Percentiles rank a stretch among this genome's conserved stretches.
These are phyloP conservation scores for Mortierella alpina DNA, from an alignment of 192 early-diverging fungal genomes.

Conservation along the genomic window DNA sequence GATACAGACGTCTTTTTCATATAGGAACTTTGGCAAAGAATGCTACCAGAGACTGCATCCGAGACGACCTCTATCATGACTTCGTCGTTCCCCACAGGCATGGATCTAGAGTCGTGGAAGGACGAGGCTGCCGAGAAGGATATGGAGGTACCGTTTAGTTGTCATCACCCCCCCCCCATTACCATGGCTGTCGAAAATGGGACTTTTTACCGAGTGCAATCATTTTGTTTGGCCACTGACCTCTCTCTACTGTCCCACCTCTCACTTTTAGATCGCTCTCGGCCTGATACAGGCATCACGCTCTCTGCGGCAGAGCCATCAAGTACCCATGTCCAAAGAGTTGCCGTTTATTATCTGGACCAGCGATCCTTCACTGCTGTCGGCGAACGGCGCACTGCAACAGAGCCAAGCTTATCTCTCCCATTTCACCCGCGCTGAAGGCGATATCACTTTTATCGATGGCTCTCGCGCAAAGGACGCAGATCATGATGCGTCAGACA, in stretches of 20 bases:
- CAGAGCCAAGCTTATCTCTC: slow-evolving; percentile 20
- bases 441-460: slow-evolving; percentile 20
- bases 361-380: slow-evolving; percentile 37
- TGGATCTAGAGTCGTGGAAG: slow-evolving; percentile 38
- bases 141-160: slow-evolving; percentile 54
- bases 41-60: slow-evolving; percentile 7
- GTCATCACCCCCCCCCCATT: neutral
- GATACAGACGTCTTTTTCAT: neutral
- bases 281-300: slow-evolving; percentile 63
- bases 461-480: slow-evolving; percentile 6
- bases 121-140: slow-evolving; percentile 58
- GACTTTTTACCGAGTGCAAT: neutral
- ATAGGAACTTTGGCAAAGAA: slow-evolving; percentile 70
- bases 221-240: neutral
- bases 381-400: slow-evolving; percentile 25
- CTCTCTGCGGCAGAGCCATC: slow-evolving; percentile 64
- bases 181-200: neutral
- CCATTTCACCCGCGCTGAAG: slow-evolving; percentile 32
- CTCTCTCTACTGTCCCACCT: neutral
- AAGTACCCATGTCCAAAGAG: slow-evolving; percentile 54
- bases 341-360: slow-evolving; percentile 62
- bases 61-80: slow-evolving; percentile 58
- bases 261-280: slow-evolving; percentile 45
- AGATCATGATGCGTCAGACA: neutral
- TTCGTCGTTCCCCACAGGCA: slow-evolving; percentile 54